phyloP scores from a whole-genome alignment of 768 basidiomycete species.

The Podaxis sp. region DNA sequence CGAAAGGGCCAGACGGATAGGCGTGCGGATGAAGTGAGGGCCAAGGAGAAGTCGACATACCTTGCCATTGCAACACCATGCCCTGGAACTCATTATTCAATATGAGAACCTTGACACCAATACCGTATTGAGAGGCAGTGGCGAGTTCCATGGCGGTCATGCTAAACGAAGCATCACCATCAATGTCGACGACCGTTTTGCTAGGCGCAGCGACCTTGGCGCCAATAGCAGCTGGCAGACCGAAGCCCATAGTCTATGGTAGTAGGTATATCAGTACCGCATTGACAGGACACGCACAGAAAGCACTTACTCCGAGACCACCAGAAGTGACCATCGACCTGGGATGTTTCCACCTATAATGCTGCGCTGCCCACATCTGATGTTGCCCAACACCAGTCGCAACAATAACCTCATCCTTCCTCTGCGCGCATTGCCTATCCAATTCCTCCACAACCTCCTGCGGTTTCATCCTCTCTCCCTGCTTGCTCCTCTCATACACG shows the following conservation, averaged over 20 bases:
- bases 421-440: constrained; percentile 71
- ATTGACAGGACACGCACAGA: constrained; percentile 11
- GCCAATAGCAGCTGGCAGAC: constrained; percentile 91
- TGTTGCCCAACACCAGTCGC: constrained; percentile 98
- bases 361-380: constrained; percentile 99
- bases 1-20: too few species aligned
- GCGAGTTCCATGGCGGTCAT: constrained; percentile 99
- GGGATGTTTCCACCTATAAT: constrained; percentile 88
- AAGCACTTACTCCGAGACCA: constrained; percentile 79
- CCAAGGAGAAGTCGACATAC: constrained; percentile 37
- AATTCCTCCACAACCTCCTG: constrained; percentile 97
- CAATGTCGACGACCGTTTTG: constrained; percentile 94
- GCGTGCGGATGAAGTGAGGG: too few species aligned
- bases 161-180: constrained; percentile 97
- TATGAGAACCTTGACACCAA: constrained; percentile 93
- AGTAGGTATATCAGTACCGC: background rate
- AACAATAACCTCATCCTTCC: constrained; percentile 85
- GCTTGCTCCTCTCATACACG: constrained; percentile 68
- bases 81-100: constrained; percentile 98
- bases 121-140: constrained; percentile 87
- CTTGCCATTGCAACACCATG: constrained; percentile 99
- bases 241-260: constrained; percentile 94
- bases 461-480: constrained; percentile 82
- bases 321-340: constrained; percentile 90
- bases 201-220: constrained; percentile 95